Percentiles rank a stretch among this genome's conserved stretches.
Conservation (phyloP, 805 yeast genomes). For the Lipomyces oligophaga region DNA sequence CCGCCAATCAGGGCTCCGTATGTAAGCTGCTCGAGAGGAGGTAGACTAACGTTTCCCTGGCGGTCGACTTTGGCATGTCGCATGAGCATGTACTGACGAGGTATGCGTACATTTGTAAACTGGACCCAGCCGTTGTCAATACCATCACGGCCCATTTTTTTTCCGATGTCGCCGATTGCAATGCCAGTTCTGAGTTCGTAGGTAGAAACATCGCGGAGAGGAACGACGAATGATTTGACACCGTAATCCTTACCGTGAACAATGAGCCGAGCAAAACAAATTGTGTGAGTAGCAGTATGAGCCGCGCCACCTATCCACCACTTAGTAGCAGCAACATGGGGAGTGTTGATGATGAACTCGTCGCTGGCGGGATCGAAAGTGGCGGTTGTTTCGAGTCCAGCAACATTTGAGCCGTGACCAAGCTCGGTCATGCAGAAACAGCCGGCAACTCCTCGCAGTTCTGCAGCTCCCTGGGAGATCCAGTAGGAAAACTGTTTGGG, state of each 20-base stretch:
- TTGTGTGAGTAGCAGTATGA: conserved; percentile 82
- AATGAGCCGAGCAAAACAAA: conserved; percentile 78
- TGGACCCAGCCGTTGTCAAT: conserved; percentile 97
- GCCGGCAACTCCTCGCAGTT: conserved; percentile 51
- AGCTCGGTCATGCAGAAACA: conserved; percentile 90
- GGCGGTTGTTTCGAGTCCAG: conserved; percentile 90
- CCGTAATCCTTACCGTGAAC: conserved; percentile 85
- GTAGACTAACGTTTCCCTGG: conserved; percentile 68
- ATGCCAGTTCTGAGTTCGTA: conserved; percentile 77
- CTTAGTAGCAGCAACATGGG: conserved; percentile 87
- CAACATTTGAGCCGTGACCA: conserved; percentile 92
- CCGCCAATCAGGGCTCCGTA: conserved; percentile 86
- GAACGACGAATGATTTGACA: conserved; percentile 88
- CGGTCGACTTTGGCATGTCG: conserved; percentile 68
- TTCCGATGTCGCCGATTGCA: conserved; percentile 85
- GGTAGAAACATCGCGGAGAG: conserved; percentile 64
- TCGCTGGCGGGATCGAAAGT: conserved; percentile 63
- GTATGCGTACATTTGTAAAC: conserved; percentile 76
- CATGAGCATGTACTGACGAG: conserved; percentile 76
- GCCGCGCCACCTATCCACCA: conserved; percentile 99
- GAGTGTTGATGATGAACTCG: conserved; percentile 75
- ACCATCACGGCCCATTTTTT: conserved; percentile 94
- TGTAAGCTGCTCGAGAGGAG: conserved; percentile 83
- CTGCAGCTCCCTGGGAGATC: conserved; percentile 50
- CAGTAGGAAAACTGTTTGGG: conserved; percentile 78